These are phyloP conservation scores for Fusarium equiseti DNA, from an alignment of 2,329 filamentous ascomycete species.

Conservation along the genomic window DNA sequence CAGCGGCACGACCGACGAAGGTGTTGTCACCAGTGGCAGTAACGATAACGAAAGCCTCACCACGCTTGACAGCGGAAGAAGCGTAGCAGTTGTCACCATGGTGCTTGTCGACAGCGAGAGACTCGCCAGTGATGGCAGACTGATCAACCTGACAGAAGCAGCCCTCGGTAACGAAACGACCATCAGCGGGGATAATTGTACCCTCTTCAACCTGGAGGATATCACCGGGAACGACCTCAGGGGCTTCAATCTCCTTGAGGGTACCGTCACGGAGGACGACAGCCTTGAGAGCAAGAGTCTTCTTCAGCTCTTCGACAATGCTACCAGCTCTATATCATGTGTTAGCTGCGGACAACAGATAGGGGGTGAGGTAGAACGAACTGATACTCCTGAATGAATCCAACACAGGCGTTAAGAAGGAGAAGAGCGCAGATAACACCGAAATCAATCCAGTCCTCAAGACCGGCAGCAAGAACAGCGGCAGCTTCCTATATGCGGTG, in stretches of 20 bases:
- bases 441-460: conserved; percentile 92
- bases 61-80: conserved; percentile 91
- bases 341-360: neutral
- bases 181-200: conserved; percentile 91
- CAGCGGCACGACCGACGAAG: conserved; percentile 89
- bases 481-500: conserved; percentile 65
- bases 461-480: conserved; percentile 83
- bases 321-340: conserved; percentile 65
- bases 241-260: conserved; percentile 82
- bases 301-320: conserved; percentile 91
- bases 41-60: conserved; percentile 85
- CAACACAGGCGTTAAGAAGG: conserved; percentile 85
- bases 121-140: conserved; percentile 92
- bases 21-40: conserved; percentile 90
- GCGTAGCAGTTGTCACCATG: conserved; percentile 84
- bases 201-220: conserved; percentile 91
- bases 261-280: conserved; percentile 84
- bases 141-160: conserved; percentile 92
- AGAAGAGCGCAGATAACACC: conserved; percentile 89
- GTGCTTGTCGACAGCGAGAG: conserved; percentile 90
- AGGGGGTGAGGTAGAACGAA: too few species aligned
- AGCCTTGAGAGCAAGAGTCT: conserved; percentile 89
- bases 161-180: conserved; percentile 84
- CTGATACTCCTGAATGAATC: conserved; percentile 90
- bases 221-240: conserved; percentile 89